Base-by-base conservation (phyloP, 441 rosid genomes). In the Adansonia madagascariensis region DNA sequence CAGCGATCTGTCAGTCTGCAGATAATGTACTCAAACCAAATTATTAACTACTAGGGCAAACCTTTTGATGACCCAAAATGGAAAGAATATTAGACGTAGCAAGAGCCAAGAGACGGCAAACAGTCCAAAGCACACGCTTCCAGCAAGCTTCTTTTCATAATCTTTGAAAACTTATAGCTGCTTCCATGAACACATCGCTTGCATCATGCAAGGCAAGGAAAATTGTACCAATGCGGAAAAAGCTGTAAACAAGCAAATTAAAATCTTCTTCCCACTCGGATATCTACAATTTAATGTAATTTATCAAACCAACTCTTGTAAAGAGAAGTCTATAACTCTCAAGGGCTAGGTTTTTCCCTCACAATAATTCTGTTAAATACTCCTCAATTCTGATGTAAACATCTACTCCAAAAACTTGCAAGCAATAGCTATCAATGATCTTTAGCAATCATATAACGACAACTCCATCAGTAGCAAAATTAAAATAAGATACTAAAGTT, bases 21-120 rank as follows among this genome's bases (percentile, higher is more conserved):
- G 63, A 8, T 8, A 60, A 71, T 17, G 8, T 49, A 46, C 49
- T 77, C 71, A 78, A 78, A 77, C 49, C 1, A 75, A 83, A 22
- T 55, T 67, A 82, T 69, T 75, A 49, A 56, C 4, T 35, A 68
- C 12, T 59, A 80, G 65, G 69, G 77, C 86, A 75, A 80, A 95
- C 99, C 88, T 66, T 81, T 77, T 80, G 82, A 95, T 92, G 71
- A 95, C 85, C 94, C 99, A 92, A 77, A 95, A 92, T 35, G 99
- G 98, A 81, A 92, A 95, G 92, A 89, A 87, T 74, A 95, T 85
- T 69, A 84, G 85, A 81, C 99, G 90, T 52, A 92, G 83, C 35
- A 90, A 4, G 4, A 95, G 85, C 99, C 99, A 95, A 20, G 98
- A 94, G 76, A 90, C 35, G 71, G 97, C 92, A 87, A 95, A 95